These are phyloP conservation scores for Kuraishia cidri DNA, from an alignment of 805 yeast species.

Conservation along the genomic window DNA sequence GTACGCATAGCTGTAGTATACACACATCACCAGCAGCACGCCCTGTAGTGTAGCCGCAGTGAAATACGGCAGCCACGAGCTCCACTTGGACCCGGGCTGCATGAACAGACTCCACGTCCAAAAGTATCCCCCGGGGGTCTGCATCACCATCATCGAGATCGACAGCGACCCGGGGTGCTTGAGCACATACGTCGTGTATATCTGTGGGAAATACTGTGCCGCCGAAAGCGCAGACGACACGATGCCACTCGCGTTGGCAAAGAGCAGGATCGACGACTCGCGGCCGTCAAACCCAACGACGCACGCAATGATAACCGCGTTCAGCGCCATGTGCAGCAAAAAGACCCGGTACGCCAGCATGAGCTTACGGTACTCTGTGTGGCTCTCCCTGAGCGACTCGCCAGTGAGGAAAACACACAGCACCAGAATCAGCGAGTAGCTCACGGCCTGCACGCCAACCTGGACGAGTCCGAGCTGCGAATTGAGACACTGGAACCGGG, in stretches of 20 bases:
- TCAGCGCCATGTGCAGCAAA: constrained; percentile 23
- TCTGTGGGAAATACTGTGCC: constrained; percentile 74
- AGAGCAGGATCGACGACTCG: constrained; percentile 18
- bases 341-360: constrained; percentile 30
- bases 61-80: constrained; percentile 76
- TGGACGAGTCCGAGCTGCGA: constrained; percentile 62
- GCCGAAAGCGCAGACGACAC: constrained; percentile 55
- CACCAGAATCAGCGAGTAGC: constrained; percentile 48
- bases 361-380: constrained; percentile 31
- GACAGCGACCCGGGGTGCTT: constrained; percentile 79
- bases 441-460: constrained; percentile 51
- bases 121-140: constrained; percentile 82
- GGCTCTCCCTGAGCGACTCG: constrained; percentile 35
- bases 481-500: constrained; percentile 50
- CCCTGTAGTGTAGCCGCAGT: constrained; percentile 67
- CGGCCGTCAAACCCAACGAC: constrained; percentile 6
- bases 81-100: constrained; percentile 77
- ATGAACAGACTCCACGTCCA: constrained; percentile 68
- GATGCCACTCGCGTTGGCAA: constrained; percentile 58
- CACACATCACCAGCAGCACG: constrained; percentile 49
- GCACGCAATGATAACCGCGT: constrained; percentile 24
- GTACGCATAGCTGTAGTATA: constrained; percentile 30
- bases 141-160: constrained; percentile 73
- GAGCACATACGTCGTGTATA: constrained; percentile 55
- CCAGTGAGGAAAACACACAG: constrained; percentile 41